phyloP scores from a whole-genome alignment of 1,139 yeast genomes.

The Pichia kudriavzevii region DNA sequence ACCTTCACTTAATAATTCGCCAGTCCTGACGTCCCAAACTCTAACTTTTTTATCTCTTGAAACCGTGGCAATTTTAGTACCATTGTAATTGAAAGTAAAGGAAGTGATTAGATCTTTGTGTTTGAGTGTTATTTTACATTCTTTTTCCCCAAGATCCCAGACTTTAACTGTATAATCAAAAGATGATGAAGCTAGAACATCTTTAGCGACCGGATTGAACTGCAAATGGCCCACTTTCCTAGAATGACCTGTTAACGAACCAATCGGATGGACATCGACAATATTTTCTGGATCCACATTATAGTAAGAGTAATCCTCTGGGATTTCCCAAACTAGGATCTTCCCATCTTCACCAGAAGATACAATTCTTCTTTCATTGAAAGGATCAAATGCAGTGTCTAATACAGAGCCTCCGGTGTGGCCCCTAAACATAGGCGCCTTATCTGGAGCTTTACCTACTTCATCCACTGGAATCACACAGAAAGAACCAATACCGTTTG shows the following conservation, averaged over 20 bases:
- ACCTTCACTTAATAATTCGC: slow-evolving; percentile 72
- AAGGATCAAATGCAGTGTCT: slow-evolving; percentile 93
- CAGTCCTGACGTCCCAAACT: slow-evolving; percentile 82
- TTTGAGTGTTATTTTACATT: slow-evolving; percentile 61
- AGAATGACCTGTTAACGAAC: slow-evolving; percentile 72
- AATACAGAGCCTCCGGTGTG: slow-evolving; percentile 93
- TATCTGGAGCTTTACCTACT: slow-evolving; percentile 91
- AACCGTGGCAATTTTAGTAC: slow-evolving; percentile 77
- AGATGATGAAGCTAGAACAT: slow-evolving; percentile 83
- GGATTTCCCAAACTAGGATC: slow-evolving; percentile 80
- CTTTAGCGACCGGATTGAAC: slow-evolving; percentile 82
- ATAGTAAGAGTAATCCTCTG: slow-evolving; percentile 67
- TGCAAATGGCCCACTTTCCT: slow-evolving; percentile 91
- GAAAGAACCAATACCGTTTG: slow-evolving; percentile 97
- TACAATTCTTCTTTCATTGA: slow-evolving; percentile 65
- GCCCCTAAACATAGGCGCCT: slow-evolving; percentile 88
- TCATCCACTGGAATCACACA: slow-evolving; percentile 83
- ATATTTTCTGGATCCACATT: slow-evolving; percentile 56
- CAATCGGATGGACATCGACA: slow-evolving; percentile 60
- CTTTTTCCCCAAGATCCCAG: slow-evolving; percentile 80
- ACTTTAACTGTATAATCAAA: slow-evolving; percentile 84
- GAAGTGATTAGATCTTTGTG: slow-evolving; percentile 90
- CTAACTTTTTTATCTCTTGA: slow-evolving; percentile 88
- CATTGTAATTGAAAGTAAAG: slow-evolving; percentile 83
- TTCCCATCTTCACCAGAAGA: slow-evolving; percentile 92